Conservation (phyloP, 139 green algal species). For the Chlamydomonas eustigma region DNA sequence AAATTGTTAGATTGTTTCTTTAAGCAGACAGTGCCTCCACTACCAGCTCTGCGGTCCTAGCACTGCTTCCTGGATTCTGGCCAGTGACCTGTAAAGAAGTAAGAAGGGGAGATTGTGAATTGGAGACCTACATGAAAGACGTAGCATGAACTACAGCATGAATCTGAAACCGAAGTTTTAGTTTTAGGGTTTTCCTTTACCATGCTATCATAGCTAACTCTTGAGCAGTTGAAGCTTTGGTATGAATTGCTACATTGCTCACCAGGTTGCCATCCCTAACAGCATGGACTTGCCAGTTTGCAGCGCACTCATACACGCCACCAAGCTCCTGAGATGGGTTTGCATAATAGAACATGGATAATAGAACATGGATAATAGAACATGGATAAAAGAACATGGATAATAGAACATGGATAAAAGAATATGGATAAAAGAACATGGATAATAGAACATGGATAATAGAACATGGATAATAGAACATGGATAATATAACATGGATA, state of each 20-base stretch:
- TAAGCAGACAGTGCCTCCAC: neutral
- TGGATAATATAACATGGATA: too few relatives aligned
- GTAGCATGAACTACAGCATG: too few relatives aligned
- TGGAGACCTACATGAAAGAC: neutral
- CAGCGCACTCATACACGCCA: neutral
- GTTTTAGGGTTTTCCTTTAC: too few relatives aligned
- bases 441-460: neutral
- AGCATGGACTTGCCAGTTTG: neutral
- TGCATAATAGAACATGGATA: too few relatives aligned
- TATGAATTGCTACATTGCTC: neutral
- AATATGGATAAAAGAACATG: neutral
- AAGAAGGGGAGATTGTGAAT: neutral
- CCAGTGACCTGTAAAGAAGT: neutral
- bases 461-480: too few relatives aligned
- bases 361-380: neutral
- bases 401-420: neutral
- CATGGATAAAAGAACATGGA: neutral
- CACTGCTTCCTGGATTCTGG: neutral
- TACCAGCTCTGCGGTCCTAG: neutral
- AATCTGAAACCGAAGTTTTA: too few relatives aligned
- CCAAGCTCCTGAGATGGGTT: conserved; percentile 1
- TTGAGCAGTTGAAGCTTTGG: neutral
- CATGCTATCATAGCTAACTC: too few relatives aligned
- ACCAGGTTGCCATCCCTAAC: neutral
- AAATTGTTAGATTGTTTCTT: too few relatives aligned